Evolutionary conservation across 2,329 filamentous ascomycete genomes (phyloP).

Genomic region (Hymenoscyphus salicellus): DNA sequence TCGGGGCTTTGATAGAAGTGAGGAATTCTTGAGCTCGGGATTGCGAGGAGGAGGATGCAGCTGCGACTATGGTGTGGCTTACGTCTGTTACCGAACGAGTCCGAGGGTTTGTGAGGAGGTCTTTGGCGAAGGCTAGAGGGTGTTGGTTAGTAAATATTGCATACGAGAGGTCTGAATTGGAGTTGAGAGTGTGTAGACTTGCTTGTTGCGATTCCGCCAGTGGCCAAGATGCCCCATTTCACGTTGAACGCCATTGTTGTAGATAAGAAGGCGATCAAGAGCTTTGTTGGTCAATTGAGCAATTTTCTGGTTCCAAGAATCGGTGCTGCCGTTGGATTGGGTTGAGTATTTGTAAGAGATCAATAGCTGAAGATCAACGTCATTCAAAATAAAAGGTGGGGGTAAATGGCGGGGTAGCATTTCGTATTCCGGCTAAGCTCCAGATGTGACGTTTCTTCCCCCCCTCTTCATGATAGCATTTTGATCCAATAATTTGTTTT

Average conservation of each 20-base stretch:
- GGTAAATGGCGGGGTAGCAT: too few relatives aligned
- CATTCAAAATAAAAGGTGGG: too few relatives aligned
- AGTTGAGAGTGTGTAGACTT: conserved; percentile 6
- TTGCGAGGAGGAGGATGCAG: conserved; percentile 61
- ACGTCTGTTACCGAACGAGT: conserved; percentile 59
- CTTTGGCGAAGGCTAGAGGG: conserved; percentile 53
- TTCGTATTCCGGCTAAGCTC: too few relatives aligned
- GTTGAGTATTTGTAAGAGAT: background rate
- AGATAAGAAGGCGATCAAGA: background rate
- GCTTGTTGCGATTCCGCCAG: conserved; percentile 39
- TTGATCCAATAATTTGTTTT: too few relatives aligned
- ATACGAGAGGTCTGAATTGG: background rate
- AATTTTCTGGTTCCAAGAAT: background rate
- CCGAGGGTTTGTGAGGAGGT: conserved; percentile 60
- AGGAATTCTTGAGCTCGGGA: conserved; percentile 61
- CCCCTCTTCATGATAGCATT: too few relatives aligned
- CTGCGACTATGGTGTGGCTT: conserved; percentile 60
- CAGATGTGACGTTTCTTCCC: too few relatives aligned
- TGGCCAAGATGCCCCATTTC: conserved; percentile 38
- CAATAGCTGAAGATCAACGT: too few relatives aligned
- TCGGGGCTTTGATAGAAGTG: conserved; percentile 51
- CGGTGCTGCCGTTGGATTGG: background rate
- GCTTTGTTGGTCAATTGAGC: background rate
- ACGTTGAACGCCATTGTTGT: conserved; percentile 31
- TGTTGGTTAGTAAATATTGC: conserved; percentile 4